These are phyloP conservation scores for Hypericum androsaemum DNA, from an alignment of 345 rosid species.

Conservation along the genomic window DNA sequence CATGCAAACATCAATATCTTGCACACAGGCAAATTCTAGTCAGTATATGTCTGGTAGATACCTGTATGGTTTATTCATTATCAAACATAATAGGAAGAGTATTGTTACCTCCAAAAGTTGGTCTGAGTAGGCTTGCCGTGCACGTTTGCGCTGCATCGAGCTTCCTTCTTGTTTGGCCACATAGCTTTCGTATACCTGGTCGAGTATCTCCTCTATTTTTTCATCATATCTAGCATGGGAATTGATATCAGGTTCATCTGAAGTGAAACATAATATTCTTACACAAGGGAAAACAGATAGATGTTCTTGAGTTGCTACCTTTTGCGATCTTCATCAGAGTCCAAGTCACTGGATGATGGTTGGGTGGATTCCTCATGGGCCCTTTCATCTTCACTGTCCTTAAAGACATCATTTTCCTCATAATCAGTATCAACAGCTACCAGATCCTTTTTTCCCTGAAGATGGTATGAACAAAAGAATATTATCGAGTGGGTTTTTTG, in stretches of 20 bases:
- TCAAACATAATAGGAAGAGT: not conserved
- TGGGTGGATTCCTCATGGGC: conserved; percentile 24
- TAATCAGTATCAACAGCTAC: conserved; percentile 61
- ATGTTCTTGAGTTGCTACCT: conserved; percentile 31
- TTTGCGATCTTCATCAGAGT: conserved; percentile 73
- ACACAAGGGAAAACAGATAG: too few species aligned
- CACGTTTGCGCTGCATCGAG: conserved; percentile 71
- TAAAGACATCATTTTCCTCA: conserved; percentile 28
- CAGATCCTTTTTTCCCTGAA: conserved; percentile 79
- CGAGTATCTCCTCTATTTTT: conserved; percentile 65
- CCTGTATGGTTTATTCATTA: too few species aligned
- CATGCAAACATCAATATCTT: too few species aligned
- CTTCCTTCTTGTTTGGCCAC: conserved; percentile 64
- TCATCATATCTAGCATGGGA: conserved; percentile 54
- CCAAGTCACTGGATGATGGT: conserved; percentile 47
- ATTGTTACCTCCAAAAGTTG: conserved; percentile 47
- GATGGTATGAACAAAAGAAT: not conserved
- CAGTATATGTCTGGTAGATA: too few species aligned
- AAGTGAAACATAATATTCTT: conserved; percentile 5
- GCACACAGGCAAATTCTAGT: too few species aligned
- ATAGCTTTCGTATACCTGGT: conserved; percentile 62
- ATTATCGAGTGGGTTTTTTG: not conserved
- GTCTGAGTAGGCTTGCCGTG: conserved; percentile 53
- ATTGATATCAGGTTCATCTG: conserved; percentile 3
- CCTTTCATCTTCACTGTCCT: conserved; percentile 50